Evolutionary conservation across 106 monocot genomes (phyloP).

Genomic region (Allium sativum): DNA sequence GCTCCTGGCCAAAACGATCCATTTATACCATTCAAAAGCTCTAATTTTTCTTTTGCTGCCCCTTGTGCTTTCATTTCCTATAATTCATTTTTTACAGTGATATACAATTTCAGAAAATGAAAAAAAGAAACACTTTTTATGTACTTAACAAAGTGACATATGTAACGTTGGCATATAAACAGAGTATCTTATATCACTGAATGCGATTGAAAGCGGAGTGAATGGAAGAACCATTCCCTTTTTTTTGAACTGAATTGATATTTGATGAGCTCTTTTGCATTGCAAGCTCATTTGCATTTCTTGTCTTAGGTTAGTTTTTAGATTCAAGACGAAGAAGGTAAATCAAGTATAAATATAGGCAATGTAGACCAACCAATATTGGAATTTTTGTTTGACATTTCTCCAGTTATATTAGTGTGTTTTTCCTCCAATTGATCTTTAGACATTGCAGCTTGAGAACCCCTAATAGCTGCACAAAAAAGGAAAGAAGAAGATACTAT

Average conservation of each 20-base stretch:
- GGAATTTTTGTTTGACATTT: background rate
- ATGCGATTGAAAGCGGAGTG: slow-evolving; percentile 14
- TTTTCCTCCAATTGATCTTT: slow-evolving; percentile 30
- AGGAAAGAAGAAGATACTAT: background rate
- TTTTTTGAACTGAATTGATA: background rate
- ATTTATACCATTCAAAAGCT: slow-evolving; percentile 24
- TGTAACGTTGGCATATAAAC: slow-evolving; percentile 26
- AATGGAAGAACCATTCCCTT: slow-evolving; percentile 11
- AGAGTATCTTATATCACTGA: slow-evolving; percentile 19
- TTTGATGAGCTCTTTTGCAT: background rate
- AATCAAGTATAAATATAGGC: too few relatives aligned
- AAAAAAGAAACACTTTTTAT: background rate
- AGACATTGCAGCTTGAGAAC: slow-evolving; percentile 17
- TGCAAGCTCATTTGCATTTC: too few relatives aligned
- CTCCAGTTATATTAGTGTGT: slow-evolving; percentile 17
- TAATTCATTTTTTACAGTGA: background rate
- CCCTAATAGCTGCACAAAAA: slow-evolving; percentile 17
- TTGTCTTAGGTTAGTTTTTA: background rate
- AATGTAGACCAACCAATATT: background rate
- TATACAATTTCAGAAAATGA: background rate
- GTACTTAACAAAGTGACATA: too few relatives aligned
- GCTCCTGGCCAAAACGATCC: slow-evolving; percentile 41
- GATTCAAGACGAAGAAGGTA: background rate
- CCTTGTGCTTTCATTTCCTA: slow-evolving; percentile 39
- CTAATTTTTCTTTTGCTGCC: slow-evolving; percentile 13